Base-by-base conservation (phyloP, 306 rosid genomes). In the Rosa multiflora region DNA sequence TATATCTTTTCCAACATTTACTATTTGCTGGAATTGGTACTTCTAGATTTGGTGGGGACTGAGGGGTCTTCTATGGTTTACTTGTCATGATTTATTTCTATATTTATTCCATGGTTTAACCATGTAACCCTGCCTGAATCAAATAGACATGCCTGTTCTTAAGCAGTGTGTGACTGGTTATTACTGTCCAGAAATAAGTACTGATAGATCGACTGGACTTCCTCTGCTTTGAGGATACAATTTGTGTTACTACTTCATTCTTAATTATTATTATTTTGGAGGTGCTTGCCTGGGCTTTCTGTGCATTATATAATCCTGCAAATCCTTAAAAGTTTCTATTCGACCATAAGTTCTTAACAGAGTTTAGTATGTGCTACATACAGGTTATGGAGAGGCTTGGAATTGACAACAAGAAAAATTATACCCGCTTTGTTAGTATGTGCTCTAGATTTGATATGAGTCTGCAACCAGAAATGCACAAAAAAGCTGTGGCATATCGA, bases 341-440 rank as follows among this genome's bases (percentile, higher is more conserved):
- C 52, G 70, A 67, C 78, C 70, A 55, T 39, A 29, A 70, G 77
- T 82, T 55, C 79, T 11, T 67, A 82, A 53, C 6, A 13, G 52
- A 80, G 51, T 74, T 72, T 67, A 20, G 15, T 84, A 46, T 81
- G 75, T 87, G 21, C 63, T 55, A 39, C 70, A 56, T 81, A 74
- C 90, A 92, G 99, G 83, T 95, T 18, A 81, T 91, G 58, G 86
- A 88, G 83, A 82, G 88, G 87, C 93, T 95, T 81, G 94, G 97
- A 80, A 86, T 95, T 76, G 94, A 90, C 67, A 90, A 86, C 52
- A 95, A 92, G 83, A 88, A 71, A 87, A 85, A 81, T 88, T 90
- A 88, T 83, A 73, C 66, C 53, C 89, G 92, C n/a, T 87, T 95
- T 21, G 55, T 88, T 67, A 77, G 78, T 79, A 82, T 95, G 90